phyloP scores from a whole-genome alignment of 2,329 filamentous ascomycete species.

The Polychaeton citri region DNA sequence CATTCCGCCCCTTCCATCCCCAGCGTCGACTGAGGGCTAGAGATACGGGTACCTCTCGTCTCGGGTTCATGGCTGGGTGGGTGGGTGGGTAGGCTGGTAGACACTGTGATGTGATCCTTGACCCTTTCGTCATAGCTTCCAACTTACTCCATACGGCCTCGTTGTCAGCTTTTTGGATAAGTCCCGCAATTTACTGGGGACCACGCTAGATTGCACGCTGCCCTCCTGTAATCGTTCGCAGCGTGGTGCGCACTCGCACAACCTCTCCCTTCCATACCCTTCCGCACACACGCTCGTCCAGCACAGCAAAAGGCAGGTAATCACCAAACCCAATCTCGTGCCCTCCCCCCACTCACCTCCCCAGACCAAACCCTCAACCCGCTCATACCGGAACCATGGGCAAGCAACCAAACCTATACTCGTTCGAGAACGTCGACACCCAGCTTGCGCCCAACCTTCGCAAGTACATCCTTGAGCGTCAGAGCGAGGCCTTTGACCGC shows the following conservation, averaged over 20 bases:
- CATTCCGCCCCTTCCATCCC: no score
- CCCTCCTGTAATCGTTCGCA: background rate
- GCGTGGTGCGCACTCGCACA: no score
- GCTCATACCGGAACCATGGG: constrained; percentile 16
- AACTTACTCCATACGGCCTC: background rate
- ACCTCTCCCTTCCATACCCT: background rate
- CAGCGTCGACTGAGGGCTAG: no score
- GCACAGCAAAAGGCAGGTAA: background rate
- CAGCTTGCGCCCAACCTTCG: constrained; percentile 66
- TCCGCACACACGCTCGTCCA: background rate
- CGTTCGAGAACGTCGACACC: constrained; percentile 57
- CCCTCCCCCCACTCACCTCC: background rate
- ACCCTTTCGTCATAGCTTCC: background rate
- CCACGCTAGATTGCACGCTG: background rate
- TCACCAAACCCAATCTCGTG: background rate
- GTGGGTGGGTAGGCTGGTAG: background rate
- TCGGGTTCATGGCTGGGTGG: background rate
- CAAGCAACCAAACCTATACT: constrained; percentile 52
- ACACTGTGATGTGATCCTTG: background rate
- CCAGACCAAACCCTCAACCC: background rate
- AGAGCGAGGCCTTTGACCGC: constrained; percentile 65
- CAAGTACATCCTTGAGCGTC: constrained; percentile 67
- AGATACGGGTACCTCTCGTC: no score
- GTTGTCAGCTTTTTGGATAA: background rate
- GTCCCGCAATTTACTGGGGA: background rate